Evolutionary conservation across 306 rosid species (phyloP).

Genomic region (Rubus parviflorus): DNA sequence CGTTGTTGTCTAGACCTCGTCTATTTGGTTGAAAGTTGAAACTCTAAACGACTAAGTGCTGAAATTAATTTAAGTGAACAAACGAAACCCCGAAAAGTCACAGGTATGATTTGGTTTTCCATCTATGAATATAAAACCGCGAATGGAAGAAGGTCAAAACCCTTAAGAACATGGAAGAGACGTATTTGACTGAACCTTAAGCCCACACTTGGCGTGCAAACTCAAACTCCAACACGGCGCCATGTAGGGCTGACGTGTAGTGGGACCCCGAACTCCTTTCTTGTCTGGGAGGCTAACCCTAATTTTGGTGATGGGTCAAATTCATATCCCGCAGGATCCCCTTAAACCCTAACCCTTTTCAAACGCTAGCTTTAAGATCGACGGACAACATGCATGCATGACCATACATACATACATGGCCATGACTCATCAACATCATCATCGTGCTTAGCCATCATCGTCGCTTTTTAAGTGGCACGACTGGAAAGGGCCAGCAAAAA

Average conservation of each 20-base stretch:
- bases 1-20: background rate
- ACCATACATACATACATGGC: background rate
- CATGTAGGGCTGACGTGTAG: slow-evolving; percentile 54
- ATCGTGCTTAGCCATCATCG: background rate
- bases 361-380: slow-evolving; percentile 2
- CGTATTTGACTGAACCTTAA: slow-evolving; percentile 31
- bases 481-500: slow-evolving; percentile 12
- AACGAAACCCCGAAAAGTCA: slow-evolving; percentile 1
- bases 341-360: slow-evolving; percentile 26
- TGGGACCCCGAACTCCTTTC: slow-evolving; percentile 47
- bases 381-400: background rate
- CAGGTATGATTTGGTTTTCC: background rate
- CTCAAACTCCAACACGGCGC: slow-evolving; percentile 45
- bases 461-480: background rate
- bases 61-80: background rate
- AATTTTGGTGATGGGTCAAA: slow-evolving; percentile 1
- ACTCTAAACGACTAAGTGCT: background rate
- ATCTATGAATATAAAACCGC: background rate
- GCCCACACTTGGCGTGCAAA: slow-evolving; percentile 39
- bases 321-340: background rate
- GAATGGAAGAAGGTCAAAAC: background rate
- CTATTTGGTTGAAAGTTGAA: slow-evolving; percentile 6
- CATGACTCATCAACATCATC: background rate
- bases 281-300: slow-evolving; percentile 35
- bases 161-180: slow-evolving; percentile 29